A percentile compares a stretch with the other conserved stretches of the same genome.
These are phyloP conservation scores for Apiospora rasikravindrae DNA, from an alignment of 2,329 filamentous ascomycete species.

Conservation along the genomic window DNA sequence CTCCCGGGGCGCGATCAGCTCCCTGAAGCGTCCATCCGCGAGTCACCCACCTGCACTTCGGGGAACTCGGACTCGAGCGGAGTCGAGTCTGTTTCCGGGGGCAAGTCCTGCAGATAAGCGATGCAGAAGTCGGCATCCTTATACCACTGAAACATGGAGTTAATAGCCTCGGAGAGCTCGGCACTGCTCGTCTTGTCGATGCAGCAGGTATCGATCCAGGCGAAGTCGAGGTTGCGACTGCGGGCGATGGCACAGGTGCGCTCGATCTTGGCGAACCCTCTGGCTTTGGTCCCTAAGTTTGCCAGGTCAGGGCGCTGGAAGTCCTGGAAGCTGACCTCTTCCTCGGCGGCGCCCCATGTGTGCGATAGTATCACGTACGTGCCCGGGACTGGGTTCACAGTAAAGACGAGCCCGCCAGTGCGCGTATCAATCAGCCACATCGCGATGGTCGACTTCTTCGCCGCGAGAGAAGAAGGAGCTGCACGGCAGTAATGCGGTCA, in stretches of 20 bases:
- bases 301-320: neutral
- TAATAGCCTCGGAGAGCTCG: conserved; percentile 18
- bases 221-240: neutral
- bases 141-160: conserved; percentile 21
- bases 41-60: conserved; percentile 18
- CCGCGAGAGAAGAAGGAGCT: neutral
- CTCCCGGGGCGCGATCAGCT: conserved; percentile 16
- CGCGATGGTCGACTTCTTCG: neutral
- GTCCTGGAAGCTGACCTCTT: conserved; percentile 8
- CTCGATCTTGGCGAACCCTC: conserved; percentile 12
- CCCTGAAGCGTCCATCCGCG: conserved; percentile 22
- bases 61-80: neutral
- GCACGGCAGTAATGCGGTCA: neutral
- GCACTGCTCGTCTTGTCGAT: conserved; percentile 19
- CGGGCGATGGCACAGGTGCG: neutral
- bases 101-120: conserved; percentile 15
- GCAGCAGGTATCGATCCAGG: conserved; percentile 17
- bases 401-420: neutral
- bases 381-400: neutral
- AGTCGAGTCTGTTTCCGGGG: neutral
- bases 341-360: conserved; percentile 8
- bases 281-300: neutral
- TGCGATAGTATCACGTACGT: conserved; percentile 18
- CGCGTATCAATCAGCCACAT: conserved; percentile 14
- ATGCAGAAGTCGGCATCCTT: conserved; percentile 5